Base-by-base conservation (phyloP, 2,329 filamentous ascomycete genomes). In the Colletotrichum cereale region DNA sequence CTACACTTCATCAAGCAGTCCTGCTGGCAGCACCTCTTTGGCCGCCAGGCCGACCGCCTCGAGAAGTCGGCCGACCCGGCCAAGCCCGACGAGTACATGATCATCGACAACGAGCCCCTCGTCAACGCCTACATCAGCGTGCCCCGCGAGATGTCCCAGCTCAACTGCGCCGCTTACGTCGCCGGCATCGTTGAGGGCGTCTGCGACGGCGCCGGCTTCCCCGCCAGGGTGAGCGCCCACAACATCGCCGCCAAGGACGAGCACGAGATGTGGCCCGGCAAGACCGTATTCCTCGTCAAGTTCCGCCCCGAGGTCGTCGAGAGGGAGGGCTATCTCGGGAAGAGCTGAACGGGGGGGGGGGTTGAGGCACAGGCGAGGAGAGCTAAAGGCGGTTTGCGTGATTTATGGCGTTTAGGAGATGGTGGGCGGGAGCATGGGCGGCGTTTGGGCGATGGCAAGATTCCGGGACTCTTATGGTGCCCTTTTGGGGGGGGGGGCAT, bases 61-160 rank as follows among this genome's bases (percentile, higher is more conserved):
- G 96, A 99, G 84, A 95, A 96, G 83, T 94, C 91, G 71, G 91
- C 91, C 65, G 92, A 93, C 77, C 91, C 93, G 11, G 89, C 91
- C 64, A 96, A 95, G 63, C 92, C 94, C 11, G 94, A 96, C 76
- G 96, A 98, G 85, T 99, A 98, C 86, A 98, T 99, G 96, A 96
- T 99, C 77, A 94, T 95, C 77, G 96, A 99, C 84, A 98, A 99
- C 83, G 96, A 98, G 80, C 96, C 96, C 29, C 87, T 98, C 62
- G 96, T 98, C 48, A 98, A 98, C 82, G 92, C 92, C 73, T 98
- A 96, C 84, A 93, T 99, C 79, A 94, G 91, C 77, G 92, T 98
- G 64, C 96, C 96, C 21, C 92, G 92, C 78, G 96, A 99, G 83
- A 97, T 99, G 93, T 95, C 89, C 82, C 93, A 96, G 88, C 87